Conservation (phyloP, 352 stramenopile genomes). For the Globisporangium irregulare region DNA sequence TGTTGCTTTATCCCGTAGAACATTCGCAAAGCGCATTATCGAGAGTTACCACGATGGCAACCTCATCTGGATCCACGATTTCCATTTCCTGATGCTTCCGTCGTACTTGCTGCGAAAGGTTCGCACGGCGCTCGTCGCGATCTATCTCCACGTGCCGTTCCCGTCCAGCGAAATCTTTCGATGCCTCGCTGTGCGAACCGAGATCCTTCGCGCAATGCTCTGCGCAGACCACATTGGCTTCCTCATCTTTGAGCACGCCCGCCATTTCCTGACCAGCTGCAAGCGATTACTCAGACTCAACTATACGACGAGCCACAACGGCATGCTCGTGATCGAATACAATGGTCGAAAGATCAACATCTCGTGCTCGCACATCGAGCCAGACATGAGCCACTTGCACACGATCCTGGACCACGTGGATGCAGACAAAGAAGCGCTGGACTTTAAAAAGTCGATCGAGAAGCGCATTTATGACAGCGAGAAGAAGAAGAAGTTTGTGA, state of each 20-base stretch:
- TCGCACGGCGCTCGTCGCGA: conserved; percentile 90
- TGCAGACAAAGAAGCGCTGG: conserved; percentile 24
- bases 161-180: conserved; percentile 98
- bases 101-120: conserved; percentile 94
- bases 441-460: conserved; percentile 39
- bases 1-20: conserved; percentile 16
- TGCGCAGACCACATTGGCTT: conserved; percentile 93
- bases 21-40: conserved; percentile 48
- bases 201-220: conserved; percentile 90
- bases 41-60: conserved; percentile 80
- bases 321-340: conserved; percentile 93
- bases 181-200: conserved; percentile 88
- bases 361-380: conserved; percentile 96
- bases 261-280: conserved; percentile 91
- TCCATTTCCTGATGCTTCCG: conserved; percentile 97
- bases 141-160: conserved; percentile 98
- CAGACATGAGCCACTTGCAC: conserved; percentile 83
- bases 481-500: conserved; percentile 49
- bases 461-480: conserved; percentile 27
- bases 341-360: conserved; percentile 96
- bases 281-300: conserved; percentile 94
- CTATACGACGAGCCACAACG: conserved; percentile 86
- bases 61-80: conserved; percentile 98
- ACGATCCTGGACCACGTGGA: conserved; percentile 61
- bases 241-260: conserved; percentile 91